Evolutionary conservation across 257 asterid species (phyloP).

Genomic region (Fraxinus americana): DNA sequence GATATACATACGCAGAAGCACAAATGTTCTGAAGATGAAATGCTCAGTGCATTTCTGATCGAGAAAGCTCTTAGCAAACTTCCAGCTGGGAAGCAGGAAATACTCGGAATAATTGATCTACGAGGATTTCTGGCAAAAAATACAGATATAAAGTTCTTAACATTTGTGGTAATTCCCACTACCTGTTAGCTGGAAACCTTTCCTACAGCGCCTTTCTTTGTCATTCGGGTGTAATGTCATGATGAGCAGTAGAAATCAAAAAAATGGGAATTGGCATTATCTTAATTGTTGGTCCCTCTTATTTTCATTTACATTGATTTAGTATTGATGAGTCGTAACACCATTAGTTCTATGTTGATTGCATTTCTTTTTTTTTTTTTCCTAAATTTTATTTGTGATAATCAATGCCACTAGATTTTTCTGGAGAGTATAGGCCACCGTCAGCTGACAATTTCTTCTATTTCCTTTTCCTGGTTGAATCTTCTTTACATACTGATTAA

Average conservation of each 20-base stretch:
- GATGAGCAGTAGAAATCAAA: too few species aligned
- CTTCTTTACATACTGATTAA: neutral
- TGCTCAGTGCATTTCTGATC: constrained; percentile 70
- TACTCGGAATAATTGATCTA: constrained; percentile 74
- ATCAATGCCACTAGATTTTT: too few species aligned
- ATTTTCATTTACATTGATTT: too few species aligned
- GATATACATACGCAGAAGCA: constrained; percentile 41
- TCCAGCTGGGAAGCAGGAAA: constrained; percentile 66
- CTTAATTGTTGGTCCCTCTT: too few species aligned
- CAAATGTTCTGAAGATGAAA: constrained; percentile 62
- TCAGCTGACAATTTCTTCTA: too few species aligned
- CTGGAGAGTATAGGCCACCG: too few species aligned
- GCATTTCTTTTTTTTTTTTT: too few species aligned
- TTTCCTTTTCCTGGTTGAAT: too few species aligned
- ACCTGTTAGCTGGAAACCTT: neutral
- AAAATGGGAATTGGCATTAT: too few species aligned
- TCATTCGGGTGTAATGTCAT: neutral
- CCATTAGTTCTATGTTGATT: too few species aligned
- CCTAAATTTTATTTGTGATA: too few species aligned
- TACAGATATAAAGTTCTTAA: constrained; percentile 69
- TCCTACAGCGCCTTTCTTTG: neutral
- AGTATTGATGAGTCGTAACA: too few species aligned
- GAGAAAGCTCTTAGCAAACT: constrained; percentile 77
- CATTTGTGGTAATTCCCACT: constrained; percentile 66
- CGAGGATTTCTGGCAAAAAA: constrained; percentile 63